Evolutionary conservation across 2,329 filamentous ascomycete species (phyloP).

Genomic region (Phialophora chinensis): DNA sequence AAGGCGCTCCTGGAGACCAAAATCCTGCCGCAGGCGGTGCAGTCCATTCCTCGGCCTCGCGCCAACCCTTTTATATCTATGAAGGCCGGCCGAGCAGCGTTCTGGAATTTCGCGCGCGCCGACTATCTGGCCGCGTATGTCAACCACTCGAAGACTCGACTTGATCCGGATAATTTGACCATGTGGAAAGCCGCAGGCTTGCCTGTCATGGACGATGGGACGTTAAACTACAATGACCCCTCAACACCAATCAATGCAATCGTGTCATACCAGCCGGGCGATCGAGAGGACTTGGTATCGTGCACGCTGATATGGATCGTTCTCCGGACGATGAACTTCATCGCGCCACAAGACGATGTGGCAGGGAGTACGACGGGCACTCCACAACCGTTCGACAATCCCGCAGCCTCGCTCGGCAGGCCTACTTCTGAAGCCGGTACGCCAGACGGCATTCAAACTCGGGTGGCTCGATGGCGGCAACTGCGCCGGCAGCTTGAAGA

Average conservation of each 20-base stretch:
- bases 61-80: constrained; percentile 49
- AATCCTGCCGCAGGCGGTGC: constrained; percentile 47
- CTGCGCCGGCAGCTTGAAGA: constrained; percentile 63
- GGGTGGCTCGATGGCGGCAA: constrained; percentile 56
- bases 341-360: constrained; percentile 45
- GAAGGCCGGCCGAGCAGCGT: constrained; percentile 63
- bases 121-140: constrained; percentile 70
- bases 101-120: constrained; percentile 71
- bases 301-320: constrained; percentile 71
- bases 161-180: constrained; percentile 66
- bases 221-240: constrained; percentile 28
- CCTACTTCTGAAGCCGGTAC: constrained; percentile 49
- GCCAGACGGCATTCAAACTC: constrained; percentile 53
- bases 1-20: constrained; percentile 63
- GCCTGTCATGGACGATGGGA: constrained; percentile 58
- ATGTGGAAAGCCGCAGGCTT: constrained; percentile 70
- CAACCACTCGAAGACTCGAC: constrained; percentile 64
- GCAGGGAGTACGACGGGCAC: constrained; percentile 42
- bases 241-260: constrained; percentile 27
- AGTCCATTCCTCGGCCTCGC: constrained; percentile 28
- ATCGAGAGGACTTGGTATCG: constrained; percentile 66
- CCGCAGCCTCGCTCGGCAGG: constrained; percentile 6
- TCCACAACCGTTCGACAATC: constrained; percentile 47
- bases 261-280: constrained; percentile 29
- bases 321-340: constrained; percentile 70